Evolutionary conservation across 1,139 yeast species (phyloP).

Genomic region (Hanseniaspora sp.): DNA sequence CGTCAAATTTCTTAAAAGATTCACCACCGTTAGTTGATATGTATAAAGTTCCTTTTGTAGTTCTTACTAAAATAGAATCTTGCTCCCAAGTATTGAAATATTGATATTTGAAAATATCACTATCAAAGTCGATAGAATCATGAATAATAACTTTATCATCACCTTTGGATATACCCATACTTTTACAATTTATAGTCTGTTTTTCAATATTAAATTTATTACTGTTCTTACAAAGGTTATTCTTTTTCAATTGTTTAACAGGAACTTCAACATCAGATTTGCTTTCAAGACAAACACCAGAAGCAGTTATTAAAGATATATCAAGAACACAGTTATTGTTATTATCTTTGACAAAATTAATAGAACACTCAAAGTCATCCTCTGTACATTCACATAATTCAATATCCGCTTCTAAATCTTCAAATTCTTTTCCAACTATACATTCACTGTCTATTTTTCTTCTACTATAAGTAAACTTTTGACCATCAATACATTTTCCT

Average conservation of each 20-base stretch:
- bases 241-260: conserved; percentile 35
- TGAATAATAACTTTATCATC: conserved; percentile 18
- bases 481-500: conserved; percentile 66
- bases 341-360: conserved; percentile 40
- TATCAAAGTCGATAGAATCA: conserved; percentile 26
- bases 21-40: conserved; percentile 75
- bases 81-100: conserved; percentile 36
- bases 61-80: conserved; percentile 63
- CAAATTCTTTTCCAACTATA: conserved; percentile 49
- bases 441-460: conserved; percentile 63
- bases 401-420: conserved; percentile 46
- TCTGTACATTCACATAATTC: conserved; percentile 57
- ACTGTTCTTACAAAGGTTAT: conserved; percentile 37
- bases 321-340: conserved; percentile 50
- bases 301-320: conserved; percentile 26
- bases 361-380: conserved; percentile 63
- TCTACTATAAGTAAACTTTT: conserved; percentile 52
- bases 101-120: conserved; percentile 25
- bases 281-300: conserved; percentile 29
- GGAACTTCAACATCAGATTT: conserved; percentile 20
- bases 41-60: conserved; percentile 41
- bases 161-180: conserved; percentile 13
- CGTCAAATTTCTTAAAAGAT: conserved; percentile 40
- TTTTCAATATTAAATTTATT: conserved; percentile 19
- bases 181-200: conserved; percentile 28